Evolutionary conservation across 2,329 filamentous ascomycete genomes (phyloP).

Genomic region (Fusarium neocosmosporiellum): DNA sequence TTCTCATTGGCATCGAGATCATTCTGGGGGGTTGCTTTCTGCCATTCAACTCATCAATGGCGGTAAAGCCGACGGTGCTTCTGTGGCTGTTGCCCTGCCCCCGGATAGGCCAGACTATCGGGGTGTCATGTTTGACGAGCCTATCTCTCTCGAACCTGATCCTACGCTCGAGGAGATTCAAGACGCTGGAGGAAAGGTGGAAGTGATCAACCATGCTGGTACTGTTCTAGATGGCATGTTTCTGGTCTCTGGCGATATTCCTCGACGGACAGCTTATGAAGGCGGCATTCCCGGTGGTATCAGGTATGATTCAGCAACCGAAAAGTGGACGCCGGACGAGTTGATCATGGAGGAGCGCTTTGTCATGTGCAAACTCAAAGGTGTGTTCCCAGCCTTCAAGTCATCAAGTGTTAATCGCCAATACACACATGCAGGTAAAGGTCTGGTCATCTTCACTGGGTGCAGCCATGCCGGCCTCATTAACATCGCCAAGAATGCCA

Average conservation of each 20-base stretch:
- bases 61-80: conserved; percentile 42
- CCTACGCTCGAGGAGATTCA: conserved; percentile 61
- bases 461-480: conserved; percentile 67
- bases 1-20: conserved; percentile 67
- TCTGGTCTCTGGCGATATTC: conserved; percentile 64
- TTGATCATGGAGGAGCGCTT: conserved; percentile 64
- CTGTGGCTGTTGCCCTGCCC: conserved; percentile 60
- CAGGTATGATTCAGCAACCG: conserved; percentile 51
- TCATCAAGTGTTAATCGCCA: too few species aligned
- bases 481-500: conserved; percentile 60
- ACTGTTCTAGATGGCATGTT: conserved; percentile 62
- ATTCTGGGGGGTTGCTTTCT: conserved; percentile 62
- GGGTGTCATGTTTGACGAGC: conserved; percentile 42
- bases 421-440: conserved; percentile 37
- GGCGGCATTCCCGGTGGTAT: conserved; percentile 59
- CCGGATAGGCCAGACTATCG: conserved; percentile 57
- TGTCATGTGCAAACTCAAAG: conserved; percentile 63
- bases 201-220: conserved; percentile 53
- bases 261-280: conserved; percentile 61
- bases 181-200: conserved; percentile 41
- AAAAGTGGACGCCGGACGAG: conserved; percentile 60
- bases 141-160: conserved; percentile 63
- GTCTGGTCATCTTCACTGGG: conserved; percentile 66
- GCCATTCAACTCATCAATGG: conserved; percentile 60
- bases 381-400: conserved; percentile 39